Base-by-base conservation (phyloP, 208 protist genomes). In the Leptomonas pyrrhocoris region DNA sequence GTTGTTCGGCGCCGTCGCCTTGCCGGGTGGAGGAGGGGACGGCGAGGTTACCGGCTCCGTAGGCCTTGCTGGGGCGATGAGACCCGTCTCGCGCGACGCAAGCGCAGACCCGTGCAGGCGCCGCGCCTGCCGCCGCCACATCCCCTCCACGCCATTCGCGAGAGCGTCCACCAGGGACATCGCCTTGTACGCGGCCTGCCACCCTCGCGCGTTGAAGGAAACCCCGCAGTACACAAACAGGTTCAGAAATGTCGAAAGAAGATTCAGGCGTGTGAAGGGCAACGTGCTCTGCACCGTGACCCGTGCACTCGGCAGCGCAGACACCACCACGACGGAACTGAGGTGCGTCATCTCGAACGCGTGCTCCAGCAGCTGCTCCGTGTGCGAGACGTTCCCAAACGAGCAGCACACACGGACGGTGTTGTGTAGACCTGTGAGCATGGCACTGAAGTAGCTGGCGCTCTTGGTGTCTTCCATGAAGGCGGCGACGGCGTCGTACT, bases 131-230 rank as follows among this genome's bases (percentile, higher is more conserved):
- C 87, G 80, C 50, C 66, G 69, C 80, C 86, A 95, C 72, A 93
- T 64, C 18, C 90, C 88, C 48, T 95, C 87, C 0, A 88, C 72
- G 21, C 90, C 90, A 62, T 95, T 95, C 2, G 86, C 88, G 46
- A 92, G 68, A 9, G 84, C 79, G 57, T 95, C 90, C 16, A 95
- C 53, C 5, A 95, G 72, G 6, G 90, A 95, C 23, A 95, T 62
- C 2, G 72, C 74, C 18, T 73, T 85, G 77, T 95, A 95, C 28
- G 80, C 86, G 8, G 77, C 65, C 77, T 87, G 69, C 88, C 90
- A 95, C 53, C 73, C 74, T 19, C 77, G 77, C 21, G 81, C 43
- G 45, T 85, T 85, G 55, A 95, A 87, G 23, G 74, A 89, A 12
- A 74, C 68, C 36, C 90, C 90, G 60, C 84, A 86, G 27, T 66